Conservation (phyloP, 2,329 filamentous ascomycete genomes). For the Penicillium brevicompactum region DNA sequence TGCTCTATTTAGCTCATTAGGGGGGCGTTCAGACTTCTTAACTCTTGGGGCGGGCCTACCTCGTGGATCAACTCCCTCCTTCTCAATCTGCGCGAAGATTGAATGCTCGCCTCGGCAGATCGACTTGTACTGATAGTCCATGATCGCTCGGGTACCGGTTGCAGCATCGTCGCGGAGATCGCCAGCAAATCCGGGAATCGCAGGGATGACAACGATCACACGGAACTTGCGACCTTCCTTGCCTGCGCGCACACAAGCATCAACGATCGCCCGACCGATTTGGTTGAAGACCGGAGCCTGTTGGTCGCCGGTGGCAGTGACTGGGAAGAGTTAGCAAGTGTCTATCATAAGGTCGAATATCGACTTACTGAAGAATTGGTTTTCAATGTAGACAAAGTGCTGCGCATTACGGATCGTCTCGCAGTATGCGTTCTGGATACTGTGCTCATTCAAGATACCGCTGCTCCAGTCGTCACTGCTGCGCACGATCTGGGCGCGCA, state of each 20-base stretch:
- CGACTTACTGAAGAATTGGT: slow-evolving; percentile 84
- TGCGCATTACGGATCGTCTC: slow-evolving; percentile 84
- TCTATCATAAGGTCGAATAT: not conserved
- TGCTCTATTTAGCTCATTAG: slow-evolving; percentile 54
- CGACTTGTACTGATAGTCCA: slow-evolving; percentile 98
- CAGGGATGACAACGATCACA: slow-evolving; percentile 86
- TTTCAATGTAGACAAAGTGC: slow-evolving; percentile 96
- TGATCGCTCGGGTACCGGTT: slow-evolving; percentile 85
- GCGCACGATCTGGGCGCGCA: slow-evolving; percentile 82
- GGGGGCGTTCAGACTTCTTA: not conserved
- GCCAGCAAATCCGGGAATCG: slow-evolving; percentile 90
- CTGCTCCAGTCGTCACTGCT: slow-evolving; percentile 93
- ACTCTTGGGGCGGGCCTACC: slow-evolving; percentile 24
- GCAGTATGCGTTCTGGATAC: slow-evolving; percentile 81
- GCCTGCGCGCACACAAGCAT: slow-evolving; percentile 78
- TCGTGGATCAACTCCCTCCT: slow-evolving; percentile 73
- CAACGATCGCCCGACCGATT: slow-evolving; percentile 85
- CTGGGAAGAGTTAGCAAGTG: slow-evolving; percentile 34
- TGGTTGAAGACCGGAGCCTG: slow-evolving; percentile 85
- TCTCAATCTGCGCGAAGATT: slow-evolving; percentile 77
- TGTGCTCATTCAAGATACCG: slow-evolving; percentile 80
- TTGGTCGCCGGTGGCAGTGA: slow-evolving; percentile 87
- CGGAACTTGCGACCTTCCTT: slow-evolving; percentile 86
- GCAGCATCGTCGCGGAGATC: slow-evolving; percentile 83
- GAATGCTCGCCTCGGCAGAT: slow-evolving; percentile 90